Evolutionary conservation across 805 yeast genomes (phyloP).

Genomic region (Cyberlindnera euphorbiae): DNA sequence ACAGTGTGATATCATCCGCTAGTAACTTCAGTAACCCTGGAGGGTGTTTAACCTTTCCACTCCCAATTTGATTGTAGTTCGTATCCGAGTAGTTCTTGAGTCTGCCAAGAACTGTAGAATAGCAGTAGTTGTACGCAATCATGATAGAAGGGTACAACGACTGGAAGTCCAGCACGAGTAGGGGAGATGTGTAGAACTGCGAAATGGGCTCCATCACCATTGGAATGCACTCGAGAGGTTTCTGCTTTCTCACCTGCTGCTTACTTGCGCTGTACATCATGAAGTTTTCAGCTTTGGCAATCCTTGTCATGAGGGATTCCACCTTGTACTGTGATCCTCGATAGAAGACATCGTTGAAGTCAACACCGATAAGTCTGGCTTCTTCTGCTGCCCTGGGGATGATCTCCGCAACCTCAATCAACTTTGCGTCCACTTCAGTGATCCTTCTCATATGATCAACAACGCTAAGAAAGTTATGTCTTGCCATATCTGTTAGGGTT

Average conservation of each 20-base stretch:
- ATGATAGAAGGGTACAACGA: conserved; percentile 90
- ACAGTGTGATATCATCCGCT: conserved; percentile 50
- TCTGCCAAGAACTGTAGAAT: conserved; percentile 65
- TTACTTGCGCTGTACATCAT: conserved; percentile 76
- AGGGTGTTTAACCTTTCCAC: conserved; percentile 41
- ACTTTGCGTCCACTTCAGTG: conserved; percentile 35
- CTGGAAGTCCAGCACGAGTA: conserved; percentile 88
- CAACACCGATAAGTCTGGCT: conserved; percentile 83
- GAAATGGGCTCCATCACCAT: conserved; percentile 90
- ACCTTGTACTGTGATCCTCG: conserved; percentile 95
- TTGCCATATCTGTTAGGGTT: conserved; percentile 46
- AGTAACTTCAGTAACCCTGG: conserved; percentile 53
- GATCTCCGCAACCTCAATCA: conserved; percentile 52
- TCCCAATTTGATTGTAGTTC: conserved; percentile 46
- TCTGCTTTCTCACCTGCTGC: conserved; percentile 75
- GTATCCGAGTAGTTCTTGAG: conserved; percentile 48
- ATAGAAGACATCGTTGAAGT: conserved; percentile 79
- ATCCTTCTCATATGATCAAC: conserved; percentile 44
- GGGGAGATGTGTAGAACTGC: conserved; percentile 79
- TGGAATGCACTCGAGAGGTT: conserved; percentile 83
- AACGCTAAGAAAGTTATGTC: conserved; percentile 30
- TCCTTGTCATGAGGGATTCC: conserved; percentile 72
- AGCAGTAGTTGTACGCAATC: conserved; percentile 88
- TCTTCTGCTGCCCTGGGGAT: conserved; percentile 72
- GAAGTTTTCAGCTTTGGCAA: conserved; percentile 72